These are phyloP conservation scores for Crithidia brevicula DNA, from an alignment of 208 protist species.

Conservation along the genomic window DNA sequence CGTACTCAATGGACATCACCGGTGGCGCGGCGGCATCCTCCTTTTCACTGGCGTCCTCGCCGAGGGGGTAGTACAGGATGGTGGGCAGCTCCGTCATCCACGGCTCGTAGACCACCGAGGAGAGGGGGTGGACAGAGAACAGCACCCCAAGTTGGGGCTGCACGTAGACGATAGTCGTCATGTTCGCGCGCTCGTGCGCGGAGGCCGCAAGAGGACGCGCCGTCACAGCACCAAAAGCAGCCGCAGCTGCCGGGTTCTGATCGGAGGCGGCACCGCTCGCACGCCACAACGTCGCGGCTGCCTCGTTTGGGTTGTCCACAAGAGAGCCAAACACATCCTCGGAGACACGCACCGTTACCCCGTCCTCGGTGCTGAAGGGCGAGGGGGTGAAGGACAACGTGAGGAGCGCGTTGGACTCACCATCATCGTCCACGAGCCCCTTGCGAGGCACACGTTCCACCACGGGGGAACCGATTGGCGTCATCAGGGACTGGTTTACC, in stretches of 20 bases:
- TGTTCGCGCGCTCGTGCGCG: slow-evolving; percentile 18
- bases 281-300: slow-evolving; percentile 21
- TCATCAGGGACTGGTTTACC: neutral
- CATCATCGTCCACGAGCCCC: neutral
- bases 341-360: slow-evolving; percentile 10
- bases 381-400: slow-evolving; percentile 18
- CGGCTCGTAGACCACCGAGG: slow-evolving; percentile 50
- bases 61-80: slow-evolving; percentile 65
- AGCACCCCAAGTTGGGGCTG: slow-evolving; percentile 49
- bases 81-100: slow-evolving; percentile 44
- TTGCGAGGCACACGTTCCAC: neutral
- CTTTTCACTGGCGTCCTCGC: slow-evolving; percentile 11
- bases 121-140: slow-evolving; percentile 49
- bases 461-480: neutral
- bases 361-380: slow-evolving; percentile 3
- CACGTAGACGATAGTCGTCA: slow-evolving; percentile 44
- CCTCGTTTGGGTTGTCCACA: slow-evolving; percentile 10
- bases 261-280: slow-evolving; percentile 2
- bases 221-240: slow-evolving; percentile 10
- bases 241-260: slow-evolving; percentile 9
- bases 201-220: slow-evolving; percentile 11
- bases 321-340: slow-evolving; percentile 14
- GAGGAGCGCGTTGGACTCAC: slow-evolving; percentile 1
- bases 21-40: slow-evolving; percentile 10
- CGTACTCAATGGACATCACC: slow-evolving; percentile 34